Evolutionary conservation across 805 yeast genomes (phyloP).

Genomic region (Ogataea dorogensis): DNA sequence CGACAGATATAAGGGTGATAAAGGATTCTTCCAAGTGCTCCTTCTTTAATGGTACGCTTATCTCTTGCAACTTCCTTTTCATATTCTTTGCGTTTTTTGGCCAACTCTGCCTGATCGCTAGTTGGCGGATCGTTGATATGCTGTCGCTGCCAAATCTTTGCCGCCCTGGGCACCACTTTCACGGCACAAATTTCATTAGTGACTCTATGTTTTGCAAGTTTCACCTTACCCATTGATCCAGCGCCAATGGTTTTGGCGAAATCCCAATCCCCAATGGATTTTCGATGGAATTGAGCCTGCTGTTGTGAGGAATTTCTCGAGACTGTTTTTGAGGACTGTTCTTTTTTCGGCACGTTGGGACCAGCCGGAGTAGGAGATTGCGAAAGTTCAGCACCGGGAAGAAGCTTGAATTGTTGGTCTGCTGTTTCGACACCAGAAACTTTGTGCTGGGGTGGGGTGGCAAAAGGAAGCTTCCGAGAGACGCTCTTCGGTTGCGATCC

Average conservation of each 20-base stretch:
- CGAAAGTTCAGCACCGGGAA: constrained; percentile 30
- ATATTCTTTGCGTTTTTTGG: constrained; percentile 63
- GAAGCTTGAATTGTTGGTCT: constrained; percentile 17
- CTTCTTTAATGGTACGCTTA: constrained; percentile 90
- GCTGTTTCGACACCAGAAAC: constrained; percentile 9
- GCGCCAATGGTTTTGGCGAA: constrained; percentile 94
- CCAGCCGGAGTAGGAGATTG: constrained; percentile 13
- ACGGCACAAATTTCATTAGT: constrained; percentile 87
- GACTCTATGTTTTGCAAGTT: constrained; percentile 80
- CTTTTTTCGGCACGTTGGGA: constrained; percentile 13
- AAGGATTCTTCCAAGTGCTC: constrained; percentile 84
- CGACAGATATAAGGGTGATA: constrained; percentile 93
- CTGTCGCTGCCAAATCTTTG: constrained; percentile 68
- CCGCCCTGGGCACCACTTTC: constrained; percentile 89
- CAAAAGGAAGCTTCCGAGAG: constrained; percentile 19
- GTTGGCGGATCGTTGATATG: constrained; percentile 71
- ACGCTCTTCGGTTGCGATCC: constrained; percentile 19
- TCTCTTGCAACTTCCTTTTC: constrained; percentile 88
- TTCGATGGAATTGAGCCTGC: constrained; percentile 64
- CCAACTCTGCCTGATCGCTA: constrained; percentile 51
- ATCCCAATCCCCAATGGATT: constrained; percentile 95
- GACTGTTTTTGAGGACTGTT: constrained; percentile 22
- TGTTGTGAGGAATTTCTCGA: constrained; percentile 21
- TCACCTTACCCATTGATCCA: constrained; percentile 99
- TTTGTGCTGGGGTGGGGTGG: constrained; percentile 20